A percentile compares a stretch with the other conserved stretches of the same genome.
phyloP scores from a whole-genome alignment of 345 rosid species.

The Gossypium anomalum region DNA sequence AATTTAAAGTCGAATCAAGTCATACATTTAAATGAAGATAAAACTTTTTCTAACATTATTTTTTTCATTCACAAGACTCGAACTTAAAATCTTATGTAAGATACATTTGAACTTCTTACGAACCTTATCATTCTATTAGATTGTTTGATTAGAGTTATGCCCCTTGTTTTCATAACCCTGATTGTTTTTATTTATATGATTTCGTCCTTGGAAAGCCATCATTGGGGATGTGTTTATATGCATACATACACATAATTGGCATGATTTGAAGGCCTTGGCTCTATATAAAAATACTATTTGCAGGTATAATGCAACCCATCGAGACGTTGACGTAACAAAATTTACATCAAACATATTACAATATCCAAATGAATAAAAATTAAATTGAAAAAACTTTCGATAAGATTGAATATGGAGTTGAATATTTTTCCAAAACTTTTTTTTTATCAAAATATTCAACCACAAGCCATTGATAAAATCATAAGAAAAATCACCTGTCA shows the following conservation, averaged over 20 bases:
- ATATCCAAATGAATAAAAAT: neutral
- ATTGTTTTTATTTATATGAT: neutral
- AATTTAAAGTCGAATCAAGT: too few relatives aligned
- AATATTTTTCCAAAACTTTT: too few relatives aligned
- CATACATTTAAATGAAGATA: too few relatives aligned
- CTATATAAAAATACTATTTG: neutral
- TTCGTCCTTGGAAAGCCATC: neutral
- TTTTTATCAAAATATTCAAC: too few relatives aligned
- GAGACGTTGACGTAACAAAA: neutral
- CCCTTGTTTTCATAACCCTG: too few relatives aligned
- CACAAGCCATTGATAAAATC: too few relatives aligned
- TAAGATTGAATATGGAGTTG: neutral
- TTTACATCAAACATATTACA: neutral
- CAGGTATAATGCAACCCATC: neutral
- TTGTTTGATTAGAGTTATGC: too few relatives aligned
- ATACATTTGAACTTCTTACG: too few relatives aligned
- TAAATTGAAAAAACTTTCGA: neutral
- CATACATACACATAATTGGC: too few relatives aligned
- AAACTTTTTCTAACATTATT: accelerated
- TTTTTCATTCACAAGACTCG: too few relatives aligned
- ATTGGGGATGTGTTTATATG: neutral
- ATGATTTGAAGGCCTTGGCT: neutral
- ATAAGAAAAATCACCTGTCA: neutral
- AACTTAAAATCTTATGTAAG: too few relatives aligned
- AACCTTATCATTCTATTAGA: too few relatives aligned